Conservation (phyloP, 2,329 filamentous ascomycete species). For the Teratosphaeria epicoccoides region DNA sequence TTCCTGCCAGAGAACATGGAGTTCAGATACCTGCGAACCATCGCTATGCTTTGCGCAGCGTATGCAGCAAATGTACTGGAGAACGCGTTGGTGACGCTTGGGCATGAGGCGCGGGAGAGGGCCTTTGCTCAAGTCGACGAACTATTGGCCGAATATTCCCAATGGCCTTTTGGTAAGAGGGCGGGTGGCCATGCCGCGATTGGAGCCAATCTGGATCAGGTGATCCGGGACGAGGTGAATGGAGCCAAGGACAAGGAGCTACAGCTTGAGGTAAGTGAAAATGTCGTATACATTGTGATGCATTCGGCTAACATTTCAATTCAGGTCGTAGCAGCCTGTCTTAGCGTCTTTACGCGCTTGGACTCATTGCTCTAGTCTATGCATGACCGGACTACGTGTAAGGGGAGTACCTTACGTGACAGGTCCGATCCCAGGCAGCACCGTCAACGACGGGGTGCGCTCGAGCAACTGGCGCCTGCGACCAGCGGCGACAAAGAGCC, state of each 20-base stretch:
- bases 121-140: conserved; percentile 97
- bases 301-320: neutral
- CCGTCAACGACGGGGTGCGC: too few relatives aligned
- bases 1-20: conserved; percentile 92
- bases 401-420: too few relatives aligned
- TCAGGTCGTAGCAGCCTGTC: conserved; percentile 77
- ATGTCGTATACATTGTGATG: neutral
- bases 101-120: conserved; percentile 85
- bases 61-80: conserved; percentile 97
- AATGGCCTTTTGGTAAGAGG: conserved; percentile 90
- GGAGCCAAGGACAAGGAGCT: conserved; percentile 85
- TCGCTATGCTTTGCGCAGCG: conserved; percentile 93
- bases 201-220: conserved; percentile 81
- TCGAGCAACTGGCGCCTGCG: neutral
- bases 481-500: neutral
- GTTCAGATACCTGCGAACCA: conserved; percentile 82
- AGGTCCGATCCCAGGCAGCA: too few relatives aligned
- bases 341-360: conserved; percentile 94
- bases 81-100: conserved; percentile 87
- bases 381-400: neutral
- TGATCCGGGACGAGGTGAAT: conserved; percentile 77
- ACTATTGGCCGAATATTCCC: conserved; percentile 87
- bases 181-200: conserved; percentile 67
- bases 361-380: conserved; percentile 75
- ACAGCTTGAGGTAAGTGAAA: conserved; percentile 69